Evolutionary conservation across 2,329 filamentous ascomycete species (phyloP), one percentile per base, ranked within the genome.

Genomic region (Claviceps pusilla): DNA sequence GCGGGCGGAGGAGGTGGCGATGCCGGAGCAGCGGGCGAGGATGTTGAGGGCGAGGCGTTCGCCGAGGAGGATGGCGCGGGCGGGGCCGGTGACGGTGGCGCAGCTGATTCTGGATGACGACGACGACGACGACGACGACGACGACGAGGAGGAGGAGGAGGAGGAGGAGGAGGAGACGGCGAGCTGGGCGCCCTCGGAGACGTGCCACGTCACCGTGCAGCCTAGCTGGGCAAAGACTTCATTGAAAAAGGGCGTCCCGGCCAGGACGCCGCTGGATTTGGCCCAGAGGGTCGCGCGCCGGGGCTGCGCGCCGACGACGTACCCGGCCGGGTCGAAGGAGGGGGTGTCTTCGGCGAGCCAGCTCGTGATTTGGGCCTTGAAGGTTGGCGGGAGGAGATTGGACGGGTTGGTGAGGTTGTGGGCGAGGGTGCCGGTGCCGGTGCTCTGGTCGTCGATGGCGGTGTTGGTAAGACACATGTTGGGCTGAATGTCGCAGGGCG

Each of bases 271-370:
- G 3, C 74, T 66, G n/a, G 79, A 82, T 67, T 87, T 87, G 57
- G 77, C 81, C 71, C 79, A 84, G 43, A 87, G 76, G 4, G 80
- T 85, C 24, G 84, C 84, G 14, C 76, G 79, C 56, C 80, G 79
- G 9, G 73, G 69, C 33, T 71, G 72, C 43, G 86, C 80, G 59
- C 93, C 93, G 29, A 98, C 93, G 7, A 98, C 93, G 69, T 95
- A 98, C 57, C 93, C 93, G 64, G 88, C 93, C 68, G 95, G 96
- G 76, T 98, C 93, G 71, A 95, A 91, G 53, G 88, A 93, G 4
- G 93, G 93, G 3, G 89, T 94, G 73, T 98, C 93, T 72, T 98
- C 93, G 64, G 89, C 87, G 14, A 96, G 84, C 93, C 93, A 98
- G 63, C 79, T 73, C 29, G 84, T 79, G 58, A 96, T 81, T 60